These are phyloP conservation scores for Termitomyces eurrhizus DNA, from an alignment of 768 basidiomycete species.

Conservation along the genomic window DNA sequence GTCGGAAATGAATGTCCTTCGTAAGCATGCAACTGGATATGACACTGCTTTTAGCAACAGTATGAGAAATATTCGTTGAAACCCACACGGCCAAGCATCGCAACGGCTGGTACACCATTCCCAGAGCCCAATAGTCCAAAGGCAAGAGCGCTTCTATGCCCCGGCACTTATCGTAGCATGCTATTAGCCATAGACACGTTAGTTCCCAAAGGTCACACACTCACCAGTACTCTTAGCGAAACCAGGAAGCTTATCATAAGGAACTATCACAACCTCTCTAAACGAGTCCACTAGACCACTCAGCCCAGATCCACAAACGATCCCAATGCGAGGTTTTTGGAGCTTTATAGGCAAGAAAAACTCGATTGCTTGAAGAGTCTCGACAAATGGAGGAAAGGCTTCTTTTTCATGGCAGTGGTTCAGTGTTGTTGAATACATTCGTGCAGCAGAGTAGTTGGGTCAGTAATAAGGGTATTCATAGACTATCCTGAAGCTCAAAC, in stretches of 20 bases:
- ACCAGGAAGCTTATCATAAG: slow-evolving; percentile 66
- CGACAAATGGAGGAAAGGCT: slow-evolving; percentile 13
- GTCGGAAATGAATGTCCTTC: slow-evolving; percentile 73
- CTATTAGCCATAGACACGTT: background rate
- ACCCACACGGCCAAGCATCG: slow-evolving; percentile 82
- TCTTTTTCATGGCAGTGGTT: background rate
- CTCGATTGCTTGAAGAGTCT: slow-evolving; percentile 30
- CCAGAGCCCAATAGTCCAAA: slow-evolving; percentile 72
- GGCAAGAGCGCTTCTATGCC: slow-evolving; percentile 76
- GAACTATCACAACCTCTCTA: slow-evolving; percentile 52
- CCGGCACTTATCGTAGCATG: slow-evolving; percentile 49
- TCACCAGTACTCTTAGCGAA: slow-evolving; percentile 77
- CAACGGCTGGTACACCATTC: slow-evolving; percentile 74
- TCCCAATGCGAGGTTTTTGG: slow-evolving; percentile 61
- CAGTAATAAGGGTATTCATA: background rate
- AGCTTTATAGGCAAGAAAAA: slow-evolving; percentile 30
- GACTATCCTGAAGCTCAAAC: too few relatives aligned
- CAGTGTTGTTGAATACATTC: background rate
- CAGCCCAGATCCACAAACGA: slow-evolving; percentile 86
- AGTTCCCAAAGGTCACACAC: slow-evolving; percentile 11
- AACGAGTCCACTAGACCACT: slow-evolving; percentile 66
- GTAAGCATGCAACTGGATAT: slow-evolving; percentile 71
- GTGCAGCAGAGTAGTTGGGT: background rate
- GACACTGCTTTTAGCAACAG: background rate
- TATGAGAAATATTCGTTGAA: background rate